Base-by-base conservation (phyloP, 2,329 filamentous ascomycete species). In the Talaromyces sp. region DNA sequence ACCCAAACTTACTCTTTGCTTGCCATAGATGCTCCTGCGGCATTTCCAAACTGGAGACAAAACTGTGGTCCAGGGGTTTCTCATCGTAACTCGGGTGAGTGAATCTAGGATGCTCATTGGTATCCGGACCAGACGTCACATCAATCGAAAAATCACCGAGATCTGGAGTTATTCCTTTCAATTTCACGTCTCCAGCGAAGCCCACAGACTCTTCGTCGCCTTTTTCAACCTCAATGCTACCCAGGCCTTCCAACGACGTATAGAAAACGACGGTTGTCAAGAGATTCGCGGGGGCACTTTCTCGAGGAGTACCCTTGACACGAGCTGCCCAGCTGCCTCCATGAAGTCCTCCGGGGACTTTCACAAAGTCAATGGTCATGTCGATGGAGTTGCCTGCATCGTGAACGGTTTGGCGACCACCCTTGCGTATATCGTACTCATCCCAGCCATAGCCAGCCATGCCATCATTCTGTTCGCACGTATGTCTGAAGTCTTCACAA, bases 381-480 rank as follows among this genome's bases (percentile, higher is more conserved):
- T 97, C 92, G 65, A 99, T 83, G 60, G 84, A 85, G 76, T 99
- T 99, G 54, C 85, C 88, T 58, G 88, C 87, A 74, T 99, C 94
- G 71, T 95, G 91, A 62, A 99, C 93, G 0, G 89, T 90, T 76
- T 99, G 91, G 24, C 90, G 82, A 59, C 94, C 94, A 63, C 94
- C 94, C 60, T 83, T 88, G 61, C 94, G 84, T 24, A 92, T 88
- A 75, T 99, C 94, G 74, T 95, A 99, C 73, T 96, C 91, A 69
- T 97, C 92, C 94, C 94, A 99, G 63, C 94, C 94, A 74, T 99
- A 99, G 59, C 93, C 93, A 54, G 86, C 89, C 83, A 99, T 96
- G 65, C 89, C 89, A 73, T 95, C 91, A 73, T 94, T 85, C 74
- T 99, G 94, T 75, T 97, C 94, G 77, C 94, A 99, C 0, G 94